Percentiles rank a stretch among this genome's conserved stretches.
These are phyloP conservation scores for Parietaria judaica DNA, from an alignment of 306 rosid genomes.

Conservation along the genomic window DNA sequence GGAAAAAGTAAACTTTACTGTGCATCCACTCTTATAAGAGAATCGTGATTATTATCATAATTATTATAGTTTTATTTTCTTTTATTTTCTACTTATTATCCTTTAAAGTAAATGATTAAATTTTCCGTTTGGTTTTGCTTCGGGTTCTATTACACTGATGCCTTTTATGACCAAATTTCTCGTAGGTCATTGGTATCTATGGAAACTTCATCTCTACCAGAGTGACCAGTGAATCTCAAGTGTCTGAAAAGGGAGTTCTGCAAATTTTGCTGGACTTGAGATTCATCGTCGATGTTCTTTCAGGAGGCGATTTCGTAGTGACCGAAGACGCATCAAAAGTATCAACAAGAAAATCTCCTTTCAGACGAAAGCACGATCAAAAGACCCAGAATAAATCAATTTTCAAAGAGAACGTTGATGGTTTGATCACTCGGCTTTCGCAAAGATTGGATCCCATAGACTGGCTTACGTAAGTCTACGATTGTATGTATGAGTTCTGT, in stretches of 20 bases:
- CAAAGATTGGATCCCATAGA: constrained; percentile 92
- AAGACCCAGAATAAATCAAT: constrained; percentile 48
- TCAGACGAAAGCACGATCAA: constrained; percentile 67
- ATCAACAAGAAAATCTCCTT: constrained; percentile 38
- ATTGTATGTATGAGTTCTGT: background rate
- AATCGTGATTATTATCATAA: too few relatives aligned
- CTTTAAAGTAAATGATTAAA: too few relatives aligned
- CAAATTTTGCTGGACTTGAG: constrained; percentile 82
- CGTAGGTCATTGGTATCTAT: constrained; percentile 71
- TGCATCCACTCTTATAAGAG: too few relatives aligned
- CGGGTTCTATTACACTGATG: too few relatives aligned
- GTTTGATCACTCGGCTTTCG: constrained; percentile 61
- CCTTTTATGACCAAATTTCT: constrained; percentile 12
- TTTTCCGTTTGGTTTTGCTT: too few relatives aligned
- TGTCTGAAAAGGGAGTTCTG: constrained; percentile 87
- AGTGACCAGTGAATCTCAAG: constrained; percentile 50
- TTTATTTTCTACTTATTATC: background rate
- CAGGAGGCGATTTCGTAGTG: constrained; percentile 59
- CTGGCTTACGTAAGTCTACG: constrained; percentile 88
- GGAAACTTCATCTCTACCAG: constrained; percentile 52
- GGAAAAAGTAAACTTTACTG: constrained; percentile 54
- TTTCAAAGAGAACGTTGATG: constrained; percentile 50
- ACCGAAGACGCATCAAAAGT: constrained; percentile 40
- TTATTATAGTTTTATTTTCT: background rate
- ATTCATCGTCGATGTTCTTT: constrained; percentile 83